Percentiles rank a stretch among this genome's conserved stretches.
Evolutionary conservation across 176 grass and related monocot species (phyloP).

Genomic region (Metroxylon sagu): DNA sequence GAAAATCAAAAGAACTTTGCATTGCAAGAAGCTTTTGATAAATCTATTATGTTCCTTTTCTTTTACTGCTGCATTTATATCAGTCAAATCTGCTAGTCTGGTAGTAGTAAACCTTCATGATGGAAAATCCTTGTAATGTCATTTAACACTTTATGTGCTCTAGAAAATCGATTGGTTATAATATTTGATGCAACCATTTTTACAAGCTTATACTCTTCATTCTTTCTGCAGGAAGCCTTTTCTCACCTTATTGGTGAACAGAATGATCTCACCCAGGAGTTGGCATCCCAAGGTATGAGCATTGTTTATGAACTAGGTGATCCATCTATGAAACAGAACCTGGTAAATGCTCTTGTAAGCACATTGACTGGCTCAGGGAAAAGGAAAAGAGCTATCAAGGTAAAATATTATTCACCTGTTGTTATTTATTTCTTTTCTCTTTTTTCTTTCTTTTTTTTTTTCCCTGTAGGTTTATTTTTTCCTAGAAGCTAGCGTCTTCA

Average conservation of each 20-base stretch:
- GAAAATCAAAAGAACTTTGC: too few species aligned
- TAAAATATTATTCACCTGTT: constrained; percentile 15
- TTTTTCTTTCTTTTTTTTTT: constrained; percentile 13
- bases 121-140: too few species aligned
- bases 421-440: constrained; percentile 15
- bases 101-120: too few species aligned
- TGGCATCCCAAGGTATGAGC: constrained; percentile 99
- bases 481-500: not conserved
- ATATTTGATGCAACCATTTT: too few species aligned
- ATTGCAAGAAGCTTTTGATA: too few species aligned
- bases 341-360: constrained; percentile 84
- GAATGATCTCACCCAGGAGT: constrained; percentile 97
- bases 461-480: not conserved
- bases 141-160: too few species aligned
- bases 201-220: not conserved
- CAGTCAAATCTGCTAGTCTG: too few species aligned
- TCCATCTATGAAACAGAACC: constrained; percentile 75
- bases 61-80: too few species aligned
- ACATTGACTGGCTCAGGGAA: constrained; percentile 79
- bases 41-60: too few species aligned
- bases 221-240: constrained; percentile 63
- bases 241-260: constrained; percentile 91
- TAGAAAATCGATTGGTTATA: too few species aligned
- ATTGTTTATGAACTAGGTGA: constrained; percentile 98
- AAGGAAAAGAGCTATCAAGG: constrained; percentile 94